phyloP scores from a whole-genome alignment of 2,329 filamentous ascomycete species.

The Pseudopithomyces maydicus region DNA sequence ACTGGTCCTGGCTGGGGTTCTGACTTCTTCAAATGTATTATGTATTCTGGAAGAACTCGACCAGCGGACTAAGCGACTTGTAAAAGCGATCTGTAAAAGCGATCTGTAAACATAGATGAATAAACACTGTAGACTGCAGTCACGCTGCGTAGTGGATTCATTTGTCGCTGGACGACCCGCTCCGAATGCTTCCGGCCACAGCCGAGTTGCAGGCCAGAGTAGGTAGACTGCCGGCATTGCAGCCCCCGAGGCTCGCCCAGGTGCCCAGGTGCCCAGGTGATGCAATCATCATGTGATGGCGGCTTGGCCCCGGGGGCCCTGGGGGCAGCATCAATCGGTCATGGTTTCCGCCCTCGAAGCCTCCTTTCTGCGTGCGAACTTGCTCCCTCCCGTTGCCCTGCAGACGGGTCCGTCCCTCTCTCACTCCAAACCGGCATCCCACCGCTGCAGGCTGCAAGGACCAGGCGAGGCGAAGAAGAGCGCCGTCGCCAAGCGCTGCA shows the following conservation, averaged over 20 bases:
- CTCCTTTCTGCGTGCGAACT: background rate
- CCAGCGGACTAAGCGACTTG: too few relatives aligned
- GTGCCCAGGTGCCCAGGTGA: background rate
- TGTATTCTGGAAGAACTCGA: background rate
- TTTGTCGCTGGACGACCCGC: too few relatives aligned
- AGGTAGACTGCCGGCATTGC: background rate
- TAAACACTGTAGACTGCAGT: too few relatives aligned
- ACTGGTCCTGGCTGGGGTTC: background rate
- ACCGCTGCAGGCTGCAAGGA: background rate
- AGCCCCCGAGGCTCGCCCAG: background rate
- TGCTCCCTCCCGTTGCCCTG: background rate
- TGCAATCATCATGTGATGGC: conserved; percentile 10
- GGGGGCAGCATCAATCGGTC: background rate
- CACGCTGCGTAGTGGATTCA: too few relatives aligned
- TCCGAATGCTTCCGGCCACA: background rate
- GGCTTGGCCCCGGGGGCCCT: background rate
- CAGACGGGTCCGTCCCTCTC: background rate
- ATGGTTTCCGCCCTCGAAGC: background rate
- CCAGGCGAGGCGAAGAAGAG: background rate
- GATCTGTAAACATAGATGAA: background rate
- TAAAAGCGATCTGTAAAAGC: too few relatives aligned
- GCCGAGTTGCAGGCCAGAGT: background rate
- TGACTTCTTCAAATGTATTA: background rate
- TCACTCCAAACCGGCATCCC: background rate
- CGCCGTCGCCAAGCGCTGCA: conserved; percentile 20